Base-by-base conservation (phyloP, 2,329 filamentous ascomycete species). In the Fusarium sacchari region DNA sequence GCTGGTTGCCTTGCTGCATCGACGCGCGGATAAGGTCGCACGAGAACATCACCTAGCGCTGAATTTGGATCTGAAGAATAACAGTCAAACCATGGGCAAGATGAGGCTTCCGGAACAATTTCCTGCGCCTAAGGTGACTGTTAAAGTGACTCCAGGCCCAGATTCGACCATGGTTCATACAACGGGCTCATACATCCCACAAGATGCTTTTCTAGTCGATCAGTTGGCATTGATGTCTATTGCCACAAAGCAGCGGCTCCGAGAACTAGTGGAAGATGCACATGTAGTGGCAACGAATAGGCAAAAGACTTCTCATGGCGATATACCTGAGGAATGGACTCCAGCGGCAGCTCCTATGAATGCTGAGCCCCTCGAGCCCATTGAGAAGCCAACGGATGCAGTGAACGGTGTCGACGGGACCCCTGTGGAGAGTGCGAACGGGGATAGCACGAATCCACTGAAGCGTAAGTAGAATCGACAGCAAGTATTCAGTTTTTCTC, bases 201-300 rank as follows among this genome's bases (percentile, higher is more conserved):
- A 92, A 40, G 93, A 95, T 47, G 90, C 93, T 4, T 91, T 89
- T 60, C 85, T 97, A 39, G 92, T 93, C 20, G 95, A 97, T 69
- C 93, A 98, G 74, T 84, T 98, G 49, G 93, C 94, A 32, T 86
- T 98, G 22, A 81, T 98, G 65, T 96, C 94, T 11, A 88, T 98
- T 64, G 93, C 94, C 24, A 91, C 94, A 15, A 94, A 96, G 79
- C 93, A 97, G 76, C 89, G 94, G 34, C 77, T 98, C 42, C 88
- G 93, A 60, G 89, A 91, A 18, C 83, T 98, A 36, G 79, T 98
- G 7, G 93, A 95, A 78, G 95, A 97, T 76, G 91, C 94, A 17
- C 89, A 91, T 61, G 87, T 88, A 15, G 83, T 97, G 50, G 89
- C 94, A 7, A 87, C 88, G 67, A 93, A 90, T 67, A 90, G 96